These are phyloP conservation scores for Dactylellina cionopaga DNA, from an alignment of 2,329 filamentous ascomycete genomes.

Conservation along the genomic window DNA sequence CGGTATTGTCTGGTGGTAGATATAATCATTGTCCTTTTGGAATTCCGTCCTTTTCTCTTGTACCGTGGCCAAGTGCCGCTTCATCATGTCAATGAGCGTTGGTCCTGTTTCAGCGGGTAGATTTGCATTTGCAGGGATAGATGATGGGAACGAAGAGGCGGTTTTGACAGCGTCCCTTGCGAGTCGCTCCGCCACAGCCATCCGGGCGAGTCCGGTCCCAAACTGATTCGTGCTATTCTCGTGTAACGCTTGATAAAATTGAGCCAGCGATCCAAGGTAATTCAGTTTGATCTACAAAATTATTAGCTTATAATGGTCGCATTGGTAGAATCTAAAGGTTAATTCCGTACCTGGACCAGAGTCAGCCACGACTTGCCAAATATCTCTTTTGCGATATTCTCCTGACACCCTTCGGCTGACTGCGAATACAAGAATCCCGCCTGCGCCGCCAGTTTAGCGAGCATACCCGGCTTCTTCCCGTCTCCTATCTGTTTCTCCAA, in stretches of 20 bases:
- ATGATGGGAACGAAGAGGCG: conserved; percentile 81
- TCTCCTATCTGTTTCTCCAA: conserved; percentile 94
- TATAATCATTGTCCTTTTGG: conserved; percentile 95
- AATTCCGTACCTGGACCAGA: conserved; percentile 73
- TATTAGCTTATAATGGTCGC: not conserved
- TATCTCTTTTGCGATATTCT: conserved; percentile 87
- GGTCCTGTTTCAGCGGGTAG: conserved; percentile 80
- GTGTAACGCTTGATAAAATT: conserved; percentile 91
- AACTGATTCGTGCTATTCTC: conserved; percentile 90
- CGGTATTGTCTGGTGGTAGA: conserved; percentile 93
- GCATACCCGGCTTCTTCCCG: conserved; percentile 87
- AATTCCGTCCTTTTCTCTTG: conserved; percentile 81
- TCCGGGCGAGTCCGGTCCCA: conserved; percentile 81
- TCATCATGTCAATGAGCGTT: conserved; percentile 80
- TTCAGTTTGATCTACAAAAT: conserved; percentile 74
- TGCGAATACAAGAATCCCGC: conserved; percentile 88
- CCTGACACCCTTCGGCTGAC: conserved; percentile 87
- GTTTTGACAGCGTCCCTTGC: conserved; percentile 80
- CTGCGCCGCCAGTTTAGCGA: conserved; percentile 93
- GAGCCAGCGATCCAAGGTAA: conserved; percentile 83
- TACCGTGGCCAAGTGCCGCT: conserved; percentile 80
- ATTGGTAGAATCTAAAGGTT: conserved; percentile 1
- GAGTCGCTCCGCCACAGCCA: conserved; percentile 81
- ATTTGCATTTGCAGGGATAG: conserved; percentile 82
- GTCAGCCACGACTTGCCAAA: conserved; percentile 95